Base-by-base conservation (phyloP, 768 basidiomycete genomes). In the Termitomyces sp. region DNA sequence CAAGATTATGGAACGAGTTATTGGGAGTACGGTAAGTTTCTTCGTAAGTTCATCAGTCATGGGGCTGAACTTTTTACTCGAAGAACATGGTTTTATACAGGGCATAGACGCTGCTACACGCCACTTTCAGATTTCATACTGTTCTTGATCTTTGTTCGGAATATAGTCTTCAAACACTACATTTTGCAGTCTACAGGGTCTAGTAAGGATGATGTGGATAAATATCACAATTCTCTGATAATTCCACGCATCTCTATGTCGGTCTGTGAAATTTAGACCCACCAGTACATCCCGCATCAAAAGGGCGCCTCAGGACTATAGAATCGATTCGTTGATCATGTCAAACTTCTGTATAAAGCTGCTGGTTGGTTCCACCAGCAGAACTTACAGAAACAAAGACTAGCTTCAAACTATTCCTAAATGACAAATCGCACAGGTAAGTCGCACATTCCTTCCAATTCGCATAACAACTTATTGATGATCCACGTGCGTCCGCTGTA, bases 21-120 rank as follows among this genome's bases (percentile, higher is more conserved):
- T 47, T 92, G 90, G 91, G 87, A 88, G 70, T 88, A 76, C 64
- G 82, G 85, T 84, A 60, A 58, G 77, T 62, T 51, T 22, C 13
- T 55, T 47, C 7, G 20, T 55, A 41, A n/a, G 22, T 55, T 26
- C 5, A 7, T 42, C 4, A 34, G 34, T 16, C 59, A 58, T n/a
- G 46, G 18, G 24, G 15, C 54, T 15, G 34, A 44, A 48, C 8
- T 5, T 39, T 24, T 1, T 45, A 18, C 22, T 3, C 15, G 6
- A 44, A 81, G 85, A 83, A 57, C 86, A 88, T 66, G 87, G 85
- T 7, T 83, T 86, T 57, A 67, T 73, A 7, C 86, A 90, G 64
- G 88, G 80, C 7, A 66, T 75, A 12, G 71, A 71, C 22, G 77
- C 66, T 7, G 82, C 82, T 4, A 70, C 62, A 39, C 59, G 55